Conservation (phyloP, 331 rosid genomes). For the Erythrophleum ivorense region DNA sequence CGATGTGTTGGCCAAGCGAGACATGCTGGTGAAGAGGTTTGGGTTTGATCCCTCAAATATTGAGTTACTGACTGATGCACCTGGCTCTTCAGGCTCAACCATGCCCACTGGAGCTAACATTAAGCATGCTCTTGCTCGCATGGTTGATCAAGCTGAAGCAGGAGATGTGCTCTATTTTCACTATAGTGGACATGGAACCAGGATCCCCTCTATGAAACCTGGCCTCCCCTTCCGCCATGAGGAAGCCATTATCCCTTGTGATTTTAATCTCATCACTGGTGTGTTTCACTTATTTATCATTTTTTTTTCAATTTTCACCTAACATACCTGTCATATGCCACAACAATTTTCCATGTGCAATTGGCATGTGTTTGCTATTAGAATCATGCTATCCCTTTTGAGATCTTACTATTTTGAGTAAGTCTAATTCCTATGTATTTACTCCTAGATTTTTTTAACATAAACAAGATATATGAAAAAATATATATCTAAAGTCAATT, state of each 20-base stretch:
- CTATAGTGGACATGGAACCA: constrained; percentile 95
- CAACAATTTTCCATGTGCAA: no score
- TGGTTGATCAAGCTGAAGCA: constrained; percentile 63
- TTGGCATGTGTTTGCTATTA: no score
- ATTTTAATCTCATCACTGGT: constrained; percentile 95
- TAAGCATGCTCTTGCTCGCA: constrained; percentile 56
- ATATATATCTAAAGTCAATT: no score
- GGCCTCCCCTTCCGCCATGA: constrained; percentile 59
- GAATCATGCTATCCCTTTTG: no score
- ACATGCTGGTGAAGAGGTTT: constrained; percentile 55
- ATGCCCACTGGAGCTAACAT: constrained; percentile 87
- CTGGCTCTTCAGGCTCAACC: constrained; percentile 29
- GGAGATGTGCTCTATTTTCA: constrained; percentile 88
- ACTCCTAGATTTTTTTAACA: no score
- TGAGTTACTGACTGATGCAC: constrained; percentile 65
- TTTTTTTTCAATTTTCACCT: no score
- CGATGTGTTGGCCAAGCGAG: constrained; percentile 76
- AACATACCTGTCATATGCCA: no score
- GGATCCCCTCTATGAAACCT: constrained; percentile 66
- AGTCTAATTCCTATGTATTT: no score
- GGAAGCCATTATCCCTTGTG: constrained; percentile 97
- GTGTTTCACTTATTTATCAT: constrained; percentile 10
- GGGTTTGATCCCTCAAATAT: constrained; percentile 53
- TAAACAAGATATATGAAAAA: no score
- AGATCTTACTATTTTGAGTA: no score